A percentile compares a stretch with the other conserved stretches of the same genome.
These are phyloP conservation scores for Populus hybrid DNA, from an alignment of 441 rosid species.

Conservation along the genomic window DNA sequence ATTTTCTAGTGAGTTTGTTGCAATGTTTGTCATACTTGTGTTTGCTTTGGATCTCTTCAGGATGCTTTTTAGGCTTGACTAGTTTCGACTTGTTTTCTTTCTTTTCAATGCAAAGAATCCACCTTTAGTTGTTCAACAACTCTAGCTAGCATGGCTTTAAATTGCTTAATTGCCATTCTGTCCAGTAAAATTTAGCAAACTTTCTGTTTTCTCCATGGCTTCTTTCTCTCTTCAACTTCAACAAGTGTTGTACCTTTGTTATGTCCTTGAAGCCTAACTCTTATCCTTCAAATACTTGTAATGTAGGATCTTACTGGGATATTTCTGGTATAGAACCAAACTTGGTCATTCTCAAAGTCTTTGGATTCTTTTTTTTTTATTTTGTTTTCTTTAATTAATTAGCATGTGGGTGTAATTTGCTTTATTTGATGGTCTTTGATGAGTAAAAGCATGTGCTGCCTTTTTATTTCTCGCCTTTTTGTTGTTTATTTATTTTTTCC, in stretches of 20 bases:
- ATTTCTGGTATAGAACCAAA: not conserved
- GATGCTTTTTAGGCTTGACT: not conserved
- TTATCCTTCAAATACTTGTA: not conserved
- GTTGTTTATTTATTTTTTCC: not conserved
- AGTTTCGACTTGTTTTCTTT: not conserved
- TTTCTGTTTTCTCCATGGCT: not conserved
- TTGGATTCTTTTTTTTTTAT: conserved; percentile 4
- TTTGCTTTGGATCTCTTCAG: not conserved
- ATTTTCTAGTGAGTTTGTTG: no score
- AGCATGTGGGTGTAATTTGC: not conserved
- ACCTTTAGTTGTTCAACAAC: conserved; percentile 14
- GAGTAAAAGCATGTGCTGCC: conserved; percentile 10
- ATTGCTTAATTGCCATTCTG: not conserved
- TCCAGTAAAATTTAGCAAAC: not conserved
- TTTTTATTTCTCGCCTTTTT: not conserved
- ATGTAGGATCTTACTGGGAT: conserved; percentile 1
- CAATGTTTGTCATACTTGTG: not conserved
- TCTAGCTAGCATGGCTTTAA: conserved; percentile 1
- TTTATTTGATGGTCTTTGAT: not conserved
- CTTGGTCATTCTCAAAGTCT: not conserved
- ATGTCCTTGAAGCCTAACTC: not conserved
- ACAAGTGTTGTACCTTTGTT: not conserved
- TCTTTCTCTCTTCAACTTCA: conserved; percentile 1
- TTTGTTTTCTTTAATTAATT: not conserved
- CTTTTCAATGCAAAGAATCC: conserved; percentile 10